Evolutionary conservation across 2,329 filamentous ascomycete species (phyloP).

Genomic region (Clonostachys solani): DNA sequence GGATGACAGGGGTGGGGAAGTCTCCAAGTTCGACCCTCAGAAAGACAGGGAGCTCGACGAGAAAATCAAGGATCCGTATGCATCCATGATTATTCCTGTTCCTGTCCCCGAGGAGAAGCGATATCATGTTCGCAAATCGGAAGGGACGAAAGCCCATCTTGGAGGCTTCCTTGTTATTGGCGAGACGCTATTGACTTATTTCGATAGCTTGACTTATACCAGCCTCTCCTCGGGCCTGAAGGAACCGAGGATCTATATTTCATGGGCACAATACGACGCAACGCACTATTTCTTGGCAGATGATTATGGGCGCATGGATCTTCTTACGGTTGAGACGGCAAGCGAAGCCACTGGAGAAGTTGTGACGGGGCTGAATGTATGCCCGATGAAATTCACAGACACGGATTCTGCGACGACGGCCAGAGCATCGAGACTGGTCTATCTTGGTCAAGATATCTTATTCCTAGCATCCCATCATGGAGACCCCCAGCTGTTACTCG

Average conservation of each 20-base stretch:
- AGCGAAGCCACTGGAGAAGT: slow-evolving; percentile 61
- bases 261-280: slow-evolving; percentile 82
- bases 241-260: slow-evolving; percentile 81
- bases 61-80: slow-evolving; percentile 49
- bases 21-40: slow-evolving; percentile 48
- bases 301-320: slow-evolving; percentile 80
- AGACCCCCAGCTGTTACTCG: slow-evolving; percentile 77
- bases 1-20: slow-evolving; percentile 51
- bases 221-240: slow-evolving; percentile 61
- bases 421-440: slow-evolving; percentile 73
- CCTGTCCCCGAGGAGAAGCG: slow-evolving; percentile 53
- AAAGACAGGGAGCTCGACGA: slow-evolving; percentile 52
- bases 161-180: slow-evolving; percentile 73
- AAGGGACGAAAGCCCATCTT: slow-evolving; percentile 49
- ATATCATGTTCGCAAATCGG: slow-evolving; percentile 53
- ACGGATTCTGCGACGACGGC: slow-evolving; percentile 44
- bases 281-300: slow-evolving; percentile 85
- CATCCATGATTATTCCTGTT: slow-evolving; percentile 60
- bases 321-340: slow-evolving; percentile 73
- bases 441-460: slow-evolving; percentile 67
- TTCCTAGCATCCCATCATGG: slow-evolving; percentile 93
- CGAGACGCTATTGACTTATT: slow-evolving; percentile 79
- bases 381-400: slow-evolving; percentile 25
- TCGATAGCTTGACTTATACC: slow-evolving; percentile 71
- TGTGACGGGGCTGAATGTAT: slow-evolving; percentile 70